Evolutionary conservation across 225 moss, liverwort and hornwort species (phyloP), one percentile per base, ranked within the genome.

Genomic region (Thuidium tamariscinum): DNA sequence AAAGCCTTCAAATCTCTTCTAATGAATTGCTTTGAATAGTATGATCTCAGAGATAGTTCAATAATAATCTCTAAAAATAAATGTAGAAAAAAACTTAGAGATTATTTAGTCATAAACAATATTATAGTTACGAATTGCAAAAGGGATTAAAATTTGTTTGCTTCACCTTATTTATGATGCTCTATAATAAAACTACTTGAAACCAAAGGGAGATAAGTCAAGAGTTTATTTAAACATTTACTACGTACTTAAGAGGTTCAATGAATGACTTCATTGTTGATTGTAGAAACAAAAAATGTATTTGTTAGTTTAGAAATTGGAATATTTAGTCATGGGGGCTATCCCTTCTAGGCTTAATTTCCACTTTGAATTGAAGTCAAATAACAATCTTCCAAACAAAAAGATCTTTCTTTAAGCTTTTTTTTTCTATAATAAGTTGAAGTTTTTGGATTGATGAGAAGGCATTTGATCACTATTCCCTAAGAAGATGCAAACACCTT

Each of bases 361-460:
- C 1, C 5, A 8, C 26, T 69, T 41, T 37, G 3, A 20, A 22
- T 12, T 70, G 10, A 71, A 16, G 8, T 18, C 0, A n/a, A n/a
- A n/a, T 6, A 0, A 0, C 18, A 46, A 30, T 44, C 39, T 70
- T 27, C 3, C 0, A n/a, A n/a, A n/a, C n/a, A n/a, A n/a, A n/a
- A n/a, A n/a, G n/a, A n/a, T n/a, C n/a, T n/a, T n/a, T n/a, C n/a
- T n/a, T 2, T 0, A 27, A 4, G 5, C 9, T 16, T 42, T 14
- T 42, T 27, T 44, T 27, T 2, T 1, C 5, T 70, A 16, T 10
- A 42, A 44, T 29, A 3, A 10, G 0, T 0, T 42, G 0, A 69
- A 22, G 5, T 39, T 5, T 23, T 2, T 37, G 8, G 14, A 68
- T 39, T 39, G 13, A 23, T 3, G 0, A 13, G 4, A 13, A 68